Base-by-base conservation (phyloP, 352 stramenopile species). In the Phytophthora ohioensis region DNA sequence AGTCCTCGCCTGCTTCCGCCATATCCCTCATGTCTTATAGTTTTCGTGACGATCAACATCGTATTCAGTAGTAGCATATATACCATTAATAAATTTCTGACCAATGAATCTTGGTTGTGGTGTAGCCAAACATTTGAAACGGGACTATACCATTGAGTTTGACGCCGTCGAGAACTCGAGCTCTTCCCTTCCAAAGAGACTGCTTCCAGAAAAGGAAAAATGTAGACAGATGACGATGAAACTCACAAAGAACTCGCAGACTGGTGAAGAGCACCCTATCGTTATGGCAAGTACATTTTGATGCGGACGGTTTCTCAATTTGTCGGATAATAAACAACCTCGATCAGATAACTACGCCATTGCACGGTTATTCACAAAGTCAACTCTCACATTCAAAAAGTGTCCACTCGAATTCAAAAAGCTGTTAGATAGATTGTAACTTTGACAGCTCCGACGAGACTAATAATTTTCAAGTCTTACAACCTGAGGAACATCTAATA, bases 41-140 rank as follows among this genome's bases (percentile, higher is more conserved):
- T 45, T 45, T 45, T 21, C 41, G 21, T 46, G 41, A 46, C 41
- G 21, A 46, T 46, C 41, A 46, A n/a, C 12, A 46, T 46, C 41
- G 21, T 46, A 46, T 46, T 46, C 2, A 46, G 41, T n/a, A 46
- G 41, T 10, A n/a, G n/a, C 13, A 46, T 46, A n/a, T 46, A 27
- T 3, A 46, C 41, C 41, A 45, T 17, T 45, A 45, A 15, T 17
- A 45, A 2, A 17, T 4, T 27, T n/a, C 15, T 9, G 41, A 46
- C 13, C 41, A 13, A 46, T 27, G 15, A n/a, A n/a, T n/a, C 41
- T 46, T n/a, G 5, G 21, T 46, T 2, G 13, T 45, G 39, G 12
- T 15, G 39, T 45, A 45, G 39, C 17, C 41, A 8, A 46, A 46
- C 41, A n/a, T 46, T n/a, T 46, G 41, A 15, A 46, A 27, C 13